A percentile compares a stretch with the other conserved stretches of the same genome.
phyloP scores from a whole-genome alignment of 1,284 basidiomycete genomes.

The Butyriboletus appendiculatus region DNA sequence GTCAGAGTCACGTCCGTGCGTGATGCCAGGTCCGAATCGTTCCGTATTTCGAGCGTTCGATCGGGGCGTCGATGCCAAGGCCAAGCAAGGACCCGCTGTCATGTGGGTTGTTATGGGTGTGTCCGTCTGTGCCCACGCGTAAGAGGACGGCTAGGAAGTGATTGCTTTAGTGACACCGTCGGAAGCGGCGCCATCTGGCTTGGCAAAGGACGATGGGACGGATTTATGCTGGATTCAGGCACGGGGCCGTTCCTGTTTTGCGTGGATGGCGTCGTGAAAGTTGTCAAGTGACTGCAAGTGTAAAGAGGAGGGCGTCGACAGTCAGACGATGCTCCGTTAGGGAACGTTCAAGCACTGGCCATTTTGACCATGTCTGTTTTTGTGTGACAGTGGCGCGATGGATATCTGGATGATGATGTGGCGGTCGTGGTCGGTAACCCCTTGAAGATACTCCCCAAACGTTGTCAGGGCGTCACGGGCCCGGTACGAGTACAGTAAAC shows the following conservation, averaged over 20 bases:
- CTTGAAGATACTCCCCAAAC: not conserved
- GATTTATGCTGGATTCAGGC: conserved; percentile 6
- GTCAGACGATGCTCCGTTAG: not conserved
- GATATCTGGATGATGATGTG: not conserved
- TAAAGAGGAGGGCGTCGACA: not conserved
- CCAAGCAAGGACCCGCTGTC: conserved; percentile 13
- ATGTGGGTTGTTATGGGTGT: conserved; percentile 10
- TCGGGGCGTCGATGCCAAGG: conserved; percentile 9
- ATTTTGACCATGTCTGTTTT: not conserved
- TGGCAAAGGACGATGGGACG: not conserved
- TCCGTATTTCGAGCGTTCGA: conserved; percentile 11
- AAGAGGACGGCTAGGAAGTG: not conserved
- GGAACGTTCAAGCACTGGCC: not conserved
- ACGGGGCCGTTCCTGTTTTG: conserved; percentile 11
- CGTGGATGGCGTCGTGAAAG: not conserved
- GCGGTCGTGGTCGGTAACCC: not conserved
- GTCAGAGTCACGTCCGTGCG: not conserved
- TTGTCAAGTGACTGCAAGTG: not conserved
- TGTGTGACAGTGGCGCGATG: not conserved
- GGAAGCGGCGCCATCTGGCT: not conserved
- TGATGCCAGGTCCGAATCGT: conserved; percentile 12
- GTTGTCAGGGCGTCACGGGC: not conserved
- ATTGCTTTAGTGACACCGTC: conserved; percentile 1
- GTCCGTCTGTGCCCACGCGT: not conserved
- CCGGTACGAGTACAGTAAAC: not conserved